Base-by-base conservation (phyloP, 1,284 basidiomycete species). In the Apiotrichum gamsii region DNA sequence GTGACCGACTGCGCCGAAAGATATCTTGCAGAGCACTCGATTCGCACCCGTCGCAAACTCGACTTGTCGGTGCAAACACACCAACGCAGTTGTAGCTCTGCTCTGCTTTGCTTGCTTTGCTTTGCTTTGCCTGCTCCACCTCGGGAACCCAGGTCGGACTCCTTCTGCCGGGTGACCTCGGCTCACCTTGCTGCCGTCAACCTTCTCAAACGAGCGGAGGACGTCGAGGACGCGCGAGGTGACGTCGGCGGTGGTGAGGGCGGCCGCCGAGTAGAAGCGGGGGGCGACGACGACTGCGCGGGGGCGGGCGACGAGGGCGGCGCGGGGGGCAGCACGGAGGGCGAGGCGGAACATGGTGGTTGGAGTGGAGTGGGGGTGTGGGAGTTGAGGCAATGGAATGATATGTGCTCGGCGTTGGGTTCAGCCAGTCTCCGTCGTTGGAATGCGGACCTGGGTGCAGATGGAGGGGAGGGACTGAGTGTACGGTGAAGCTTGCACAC, bases 201-300 rank as follows among this genome's bases (percentile, higher is more conserved):
- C 88, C 77, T 96, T 97, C 74, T 98, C 95, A 69, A 96, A 97
- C 24, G 84, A 83, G 75, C 89, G 88, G 69, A 99, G 75, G 42
- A 97, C 87, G 51, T 91, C 85, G 55, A 93, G 69, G 45, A 99
- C 81, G 62, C 95, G 82, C 61, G 78, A 70, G 67, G 87, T 80
- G 66, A 98, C 90, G 65, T 80, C 79, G 37, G 85, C 82, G 70
- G 80, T 81, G 52, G 83, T 79, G 48, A 93, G 78, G 24, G 84
- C 80, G 13, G 82, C 80, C 23, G 86, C 82, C 23, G 93, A 87
- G 76, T 85, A 96, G 60, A 77, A 61, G 54, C 76, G 49, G 43
- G 42, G 48, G 35, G 46, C 46, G 49, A 39, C 28, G 36, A 37
- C 36, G 31, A 23, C 39, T 14, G 37, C 47, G 40, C 25, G 31